Evolutionary conservation across 1,284 basidiomycete species (phyloP), one percentile per base, ranked within the genome.

Genomic region (Thecaphora thlaspeos): DNA sequence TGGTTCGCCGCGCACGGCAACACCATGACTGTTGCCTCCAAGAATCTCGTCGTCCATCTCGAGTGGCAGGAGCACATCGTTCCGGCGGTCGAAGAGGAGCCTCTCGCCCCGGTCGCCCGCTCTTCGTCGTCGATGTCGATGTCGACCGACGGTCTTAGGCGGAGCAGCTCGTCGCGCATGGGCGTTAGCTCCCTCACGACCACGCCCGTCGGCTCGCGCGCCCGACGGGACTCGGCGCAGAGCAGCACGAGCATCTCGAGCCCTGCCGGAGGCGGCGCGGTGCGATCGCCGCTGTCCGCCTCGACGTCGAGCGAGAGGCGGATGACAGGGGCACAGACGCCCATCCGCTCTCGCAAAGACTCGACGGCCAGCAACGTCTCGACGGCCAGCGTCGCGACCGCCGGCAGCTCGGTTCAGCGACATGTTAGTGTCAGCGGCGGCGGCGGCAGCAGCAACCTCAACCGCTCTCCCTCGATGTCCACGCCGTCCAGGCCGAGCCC

Each of bases 21-120:
- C 15, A 88, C 90, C 71, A 90, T 93, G 87, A 91, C 90, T 21
- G 89, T 91, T 7, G 90, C 90, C 0, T 91, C 89, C 0, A 90
- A 91, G 79, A 89, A 88, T 10, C 82, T 90, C 26, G 90, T 93
- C 55, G 80, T 93, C 39, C 90, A 91, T 64, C 81, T 93, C 2
- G 87, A 90, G 77, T 93, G 91, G 90, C 86, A 85, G 53, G 88
- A 91, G 77, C 84, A 83, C 34, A 53, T 74, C n/a, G 68, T 65
- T 24, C 58, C 68, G 12, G 51, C 43, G 4, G 43, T 34, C 10
- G 52, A 61, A 10, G 44, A 54, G 12, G 46, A 52, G 17, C 18
- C 46, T n/a, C n/a, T n/a, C n/a, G n/a, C n/a, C n/a, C n/a, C n/a
- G n/a, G n/a, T n/a, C n/a, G n/a, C n/a, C n/a, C n/a, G n/a, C n/a